Percentiles rank a stretch among this genome's conserved stretches.
Conservation (phyloP, 345 rosid species). For the Euclidium syriacum region DNA sequence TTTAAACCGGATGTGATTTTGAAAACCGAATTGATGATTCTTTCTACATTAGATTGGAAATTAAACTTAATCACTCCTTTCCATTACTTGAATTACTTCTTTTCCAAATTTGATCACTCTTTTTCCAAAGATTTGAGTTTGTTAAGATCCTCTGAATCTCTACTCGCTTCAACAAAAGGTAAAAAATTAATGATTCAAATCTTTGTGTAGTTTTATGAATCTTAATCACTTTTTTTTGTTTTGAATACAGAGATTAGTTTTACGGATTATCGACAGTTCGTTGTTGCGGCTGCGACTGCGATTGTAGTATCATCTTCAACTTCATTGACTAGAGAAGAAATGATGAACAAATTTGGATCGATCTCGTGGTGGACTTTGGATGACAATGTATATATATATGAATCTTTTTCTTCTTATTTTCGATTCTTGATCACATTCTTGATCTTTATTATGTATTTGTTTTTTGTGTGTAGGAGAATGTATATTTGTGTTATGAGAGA, state of each 20-base stretch:
- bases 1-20: slow-evolving; percentile 49
- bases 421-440: no score
- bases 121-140: slow-evolving; percentile 33
- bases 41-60: slow-evolving; percentile 71
- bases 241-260: slow-evolving; percentile 48
- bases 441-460: no score
- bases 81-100: slow-evolving; percentile 55
- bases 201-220: not conserved
- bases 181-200: not conserved
- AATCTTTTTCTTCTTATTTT: not conserved
- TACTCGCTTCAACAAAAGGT: slow-evolving; percentile 57
- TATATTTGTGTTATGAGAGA: slow-evolving; percentile 46
- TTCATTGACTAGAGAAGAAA: slow-evolving; percentile 46
- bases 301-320: slow-evolving; percentile 53
- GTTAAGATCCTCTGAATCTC: slow-evolving; percentile 44
- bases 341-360: slow-evolving; percentile 42
- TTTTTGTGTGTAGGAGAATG: slow-evolving; percentile 50
- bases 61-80: slow-evolving; percentile 71
- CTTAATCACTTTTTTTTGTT: not conserved
- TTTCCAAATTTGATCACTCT: slow-evolving; percentile 33
- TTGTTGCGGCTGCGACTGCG: slow-evolving; percentile 77
- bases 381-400: slow-evolving; percentile 61
- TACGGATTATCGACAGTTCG: slow-evolving; percentile 61
- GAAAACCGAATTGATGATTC: slow-evolving; percentile 65
- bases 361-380: slow-evolving; percentile 46